Conservation (phyloP, 2,329 filamentous ascomycete genomes). For the Fusarium annulatum region DNA sequence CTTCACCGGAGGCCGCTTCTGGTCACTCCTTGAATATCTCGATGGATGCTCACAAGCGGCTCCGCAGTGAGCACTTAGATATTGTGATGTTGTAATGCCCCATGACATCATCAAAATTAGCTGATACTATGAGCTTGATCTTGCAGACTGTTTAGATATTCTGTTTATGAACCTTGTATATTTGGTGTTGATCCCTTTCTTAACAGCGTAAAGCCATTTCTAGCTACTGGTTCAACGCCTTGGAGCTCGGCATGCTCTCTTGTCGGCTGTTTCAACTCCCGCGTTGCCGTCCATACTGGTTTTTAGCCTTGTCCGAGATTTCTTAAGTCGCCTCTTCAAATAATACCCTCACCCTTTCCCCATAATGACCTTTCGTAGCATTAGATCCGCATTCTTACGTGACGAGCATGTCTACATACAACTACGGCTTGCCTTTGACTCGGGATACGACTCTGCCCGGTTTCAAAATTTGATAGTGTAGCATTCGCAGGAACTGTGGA, state of each 20-base stretch:
- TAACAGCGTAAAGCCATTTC: slow-evolving; percentile 36
- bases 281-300: slow-evolving; percentile 22
- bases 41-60: slow-evolving; percentile 28
- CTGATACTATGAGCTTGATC: slow-evolving; percentile 56
- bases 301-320: neutral
- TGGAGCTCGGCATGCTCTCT: slow-evolving; percentile 19
- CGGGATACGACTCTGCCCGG: slow-evolving; percentile 44
- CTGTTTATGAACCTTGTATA: neutral
- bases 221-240: slow-evolving; percentile 27
- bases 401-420: slow-evolving; percentile 48
- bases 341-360: neutral
- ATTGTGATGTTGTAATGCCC: slow-evolving; percentile 43
- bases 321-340: neutral
- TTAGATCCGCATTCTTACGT: slow-evolving; percentile 45
- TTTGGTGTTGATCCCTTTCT: slow-evolving; percentile 33
- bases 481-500: slow-evolving; percentile 16
- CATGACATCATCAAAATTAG: slow-evolving; percentile 67
- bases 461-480: slow-evolving; percentile 45
- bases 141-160: neutral
- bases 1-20: slow-evolving; percentile 21
- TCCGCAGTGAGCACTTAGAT: slow-evolving; percentile 47
- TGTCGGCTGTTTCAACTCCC: slow-evolving; percentile 34
- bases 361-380: slow-evolving; percentile 10
- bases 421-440: slow-evolving; percentile 48
- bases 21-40: slow-evolving; percentile 1